A percentile compares a stretch with the other conserved stretches of the same genome.
phyloP scores from a whole-genome alignment of 2,329 filamentous ascomycete species.

The Fusarium guadeloupense region DNA sequence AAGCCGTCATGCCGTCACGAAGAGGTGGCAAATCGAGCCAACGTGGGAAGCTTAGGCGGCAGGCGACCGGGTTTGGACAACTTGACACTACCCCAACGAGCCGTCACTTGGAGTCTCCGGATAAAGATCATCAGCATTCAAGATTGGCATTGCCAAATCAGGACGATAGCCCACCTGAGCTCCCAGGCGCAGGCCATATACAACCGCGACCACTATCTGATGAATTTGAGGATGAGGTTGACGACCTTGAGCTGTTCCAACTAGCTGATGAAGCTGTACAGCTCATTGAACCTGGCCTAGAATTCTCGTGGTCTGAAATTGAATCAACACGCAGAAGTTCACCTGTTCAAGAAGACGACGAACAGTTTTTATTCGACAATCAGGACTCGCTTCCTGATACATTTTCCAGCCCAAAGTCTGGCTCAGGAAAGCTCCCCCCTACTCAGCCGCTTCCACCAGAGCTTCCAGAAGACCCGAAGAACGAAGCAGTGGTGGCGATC shows the following conservation, averaged over 20 bases:
- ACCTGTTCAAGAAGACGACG: conserved; percentile 31
- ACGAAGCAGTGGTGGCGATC: conserved; percentile 7
- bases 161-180: neutral
- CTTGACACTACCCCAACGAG: conserved; percentile 49
- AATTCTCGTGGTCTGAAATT: conserved; percentile 45
- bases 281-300: neutral
- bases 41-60: conserved; percentile 18
- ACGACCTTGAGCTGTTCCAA: conserved; percentile 38
- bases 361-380: conserved; percentile 38
- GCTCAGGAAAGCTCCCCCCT: conserved; percentile 42
- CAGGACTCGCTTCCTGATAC: conserved; percentile 26
- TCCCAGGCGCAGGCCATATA: neutral
- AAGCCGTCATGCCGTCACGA: conserved; percentile 26
- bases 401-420: conserved; percentile 44
- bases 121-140: neutral
- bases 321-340: conserved; percentile 46
- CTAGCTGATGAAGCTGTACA: conserved; percentile 5
- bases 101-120: conserved; percentile 34
- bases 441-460: conserved; percentile 43
- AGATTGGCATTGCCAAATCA: neutral
- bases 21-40: conserved; percentile 30
- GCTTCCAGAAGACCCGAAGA: neutral
- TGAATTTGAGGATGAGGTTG: conserved; percentile 38
- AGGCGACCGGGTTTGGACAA: conserved; percentile 40
- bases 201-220: neutral